These are phyloP conservation scores for Hypoxylon sp. DNA, from an alignment of 2,329 filamentous ascomycete genomes.

Conservation along the genomic window DNA sequence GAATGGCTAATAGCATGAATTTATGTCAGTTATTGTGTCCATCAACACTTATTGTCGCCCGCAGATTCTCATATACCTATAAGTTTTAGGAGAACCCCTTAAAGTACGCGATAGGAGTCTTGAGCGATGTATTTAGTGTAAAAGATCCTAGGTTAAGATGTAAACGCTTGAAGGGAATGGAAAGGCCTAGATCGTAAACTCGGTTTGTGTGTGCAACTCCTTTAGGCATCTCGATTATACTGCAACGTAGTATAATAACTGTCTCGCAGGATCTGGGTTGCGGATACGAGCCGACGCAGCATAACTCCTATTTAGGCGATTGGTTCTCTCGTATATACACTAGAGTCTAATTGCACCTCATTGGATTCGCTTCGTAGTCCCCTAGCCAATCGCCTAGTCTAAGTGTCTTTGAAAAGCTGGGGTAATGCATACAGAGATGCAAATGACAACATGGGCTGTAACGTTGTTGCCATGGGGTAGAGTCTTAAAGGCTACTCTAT, in stretches of 20 bases:
- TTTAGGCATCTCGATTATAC: background rate
- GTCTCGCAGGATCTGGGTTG: background rate
- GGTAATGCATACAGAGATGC: slow-evolving; percentile 2
- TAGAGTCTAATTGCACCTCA: background rate
- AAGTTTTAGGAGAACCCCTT: background rate
- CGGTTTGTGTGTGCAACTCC: background rate
- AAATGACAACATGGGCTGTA: slow-evolving; percentile 1
- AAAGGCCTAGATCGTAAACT: background rate
- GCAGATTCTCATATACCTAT: background rate
- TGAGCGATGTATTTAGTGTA: background rate
- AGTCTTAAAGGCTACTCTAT: background rate
- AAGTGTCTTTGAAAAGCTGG: slow-evolving; percentile 2
- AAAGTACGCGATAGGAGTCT: background rate
- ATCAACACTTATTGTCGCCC: background rate
- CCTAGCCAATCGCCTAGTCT: slow-evolving; percentile 20
- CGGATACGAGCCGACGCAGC: background rate
- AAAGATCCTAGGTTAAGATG: background rate
- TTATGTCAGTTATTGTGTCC: background rate
- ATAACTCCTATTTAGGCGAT: slow-evolving; percentile 16
- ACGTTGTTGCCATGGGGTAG: slow-evolving; percentile 8
- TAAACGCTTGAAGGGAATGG: background rate
- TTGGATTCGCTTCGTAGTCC: background rate
- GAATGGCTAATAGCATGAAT: background rate
- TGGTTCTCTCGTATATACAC: background rate
- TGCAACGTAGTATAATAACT: slow-evolving; percentile 6